Percentiles rank a stretch among this genome's conserved stretches.
Evolutionary conservation across 805 yeast genomes (phyloP).

Genomic region (Clavispora santaluciae): DNA sequence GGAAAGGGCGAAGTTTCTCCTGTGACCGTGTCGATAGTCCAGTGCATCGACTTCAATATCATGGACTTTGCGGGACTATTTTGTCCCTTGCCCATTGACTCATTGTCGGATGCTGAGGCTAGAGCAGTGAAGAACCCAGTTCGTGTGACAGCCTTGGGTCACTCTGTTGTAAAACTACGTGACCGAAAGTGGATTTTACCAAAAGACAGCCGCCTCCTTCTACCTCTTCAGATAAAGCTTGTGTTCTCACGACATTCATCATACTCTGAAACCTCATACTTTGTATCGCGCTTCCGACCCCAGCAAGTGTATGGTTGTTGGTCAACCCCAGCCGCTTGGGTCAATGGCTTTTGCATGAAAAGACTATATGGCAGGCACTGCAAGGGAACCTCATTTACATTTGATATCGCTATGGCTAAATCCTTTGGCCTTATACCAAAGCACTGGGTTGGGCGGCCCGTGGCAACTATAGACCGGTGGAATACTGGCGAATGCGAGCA

Average conservation of each 20-base stretch:
- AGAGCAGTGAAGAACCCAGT: neutral
- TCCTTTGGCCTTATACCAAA: slow-evolving; percentile 1
- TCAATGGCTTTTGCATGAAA: slow-evolving; percentile 33
- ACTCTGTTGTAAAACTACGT: slow-evolving; percentile 19
- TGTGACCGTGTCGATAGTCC: slow-evolving; percentile 26
- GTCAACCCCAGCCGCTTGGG: slow-evolving; percentile 31
- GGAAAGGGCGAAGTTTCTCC: neutral
- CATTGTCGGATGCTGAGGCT: slow-evolving; percentile 11
- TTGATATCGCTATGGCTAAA: slow-evolving; percentile 7
- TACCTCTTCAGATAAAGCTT: slow-evolving; percentile 33
- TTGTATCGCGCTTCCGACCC: slow-evolving; percentile 34
- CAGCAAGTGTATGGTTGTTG: slow-evolving; percentile 41
- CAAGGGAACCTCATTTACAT: slow-evolving; percentile 4
- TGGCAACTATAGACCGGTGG: slow-evolving; percentile 31
- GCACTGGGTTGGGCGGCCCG: slow-evolving; percentile 13
- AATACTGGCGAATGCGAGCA: slow-evolving; percentile 23
- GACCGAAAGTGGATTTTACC: slow-evolving; percentile 28
- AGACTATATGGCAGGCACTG: slow-evolving; percentile 35
- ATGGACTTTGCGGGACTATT: slow-evolving; percentile 27
- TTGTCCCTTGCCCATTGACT: slow-evolving; percentile 21
- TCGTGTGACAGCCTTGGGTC: slow-evolving; percentile 9
- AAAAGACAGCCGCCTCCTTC: slow-evolving; percentile 19
- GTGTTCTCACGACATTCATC: slow-evolving; percentile 47
- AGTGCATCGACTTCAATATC: slow-evolving; percentile 34
- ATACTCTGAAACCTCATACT: slow-evolving; percentile 33